These are phyloP conservation scores for Teunomyces atbi DNA, from an alignment of 805 yeast species.

Conservation along the genomic window DNA sequence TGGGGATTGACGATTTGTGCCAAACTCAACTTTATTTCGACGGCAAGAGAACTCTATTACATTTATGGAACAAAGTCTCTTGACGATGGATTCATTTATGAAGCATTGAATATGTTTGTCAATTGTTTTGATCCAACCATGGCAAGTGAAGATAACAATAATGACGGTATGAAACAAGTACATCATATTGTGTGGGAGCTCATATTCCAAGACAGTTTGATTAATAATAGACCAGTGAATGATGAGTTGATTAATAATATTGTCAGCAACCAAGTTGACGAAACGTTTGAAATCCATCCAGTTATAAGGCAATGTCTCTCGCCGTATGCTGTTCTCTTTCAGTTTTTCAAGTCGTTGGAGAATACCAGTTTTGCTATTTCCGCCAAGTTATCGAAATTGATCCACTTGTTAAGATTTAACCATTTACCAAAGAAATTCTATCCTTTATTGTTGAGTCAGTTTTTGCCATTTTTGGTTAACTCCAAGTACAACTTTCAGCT, in stretches of 20 bases:
- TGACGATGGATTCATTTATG: constrained; percentile 55
- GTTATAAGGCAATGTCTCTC: constrained; percentile 65
- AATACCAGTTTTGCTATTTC: constrained; percentile 19
- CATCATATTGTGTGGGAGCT: constrained; percentile 56
- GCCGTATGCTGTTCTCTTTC: constrained; percentile 65
- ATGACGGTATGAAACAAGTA: constrained; percentile 41
- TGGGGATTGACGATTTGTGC: constrained; percentile 78
- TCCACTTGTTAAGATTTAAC: constrained; percentile 44
- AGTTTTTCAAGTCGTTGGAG: constrained; percentile 40
- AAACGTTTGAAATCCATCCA: constrained; percentile 44
- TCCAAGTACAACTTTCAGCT: constrained; percentile 14
- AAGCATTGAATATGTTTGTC: constrained; percentile 62
- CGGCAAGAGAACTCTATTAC: constrained; percentile 55
- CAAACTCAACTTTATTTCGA: constrained; percentile 55
- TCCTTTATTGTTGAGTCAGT: constrained; percentile 49
- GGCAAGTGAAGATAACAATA: constrained; percentile 13
- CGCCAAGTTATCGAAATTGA: constrained; percentile 44
- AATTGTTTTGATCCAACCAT: constrained; percentile 52
- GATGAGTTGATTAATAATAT: constrained; percentile 56
- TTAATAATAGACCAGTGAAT: constrained; percentile 52
- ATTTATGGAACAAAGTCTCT: constrained; percentile 47
- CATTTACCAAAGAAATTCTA: constrained; percentile 48
- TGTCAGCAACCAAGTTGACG: constrained; percentile 35
- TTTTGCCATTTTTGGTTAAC: constrained; percentile 39
- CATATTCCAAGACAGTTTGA: constrained; percentile 58